Evolutionary conservation across 2,329 filamentous ascomycete genomes (phyloP), one percentile per base, ranked within the genome.

Genomic region (Microsporum audouinii): DNA sequence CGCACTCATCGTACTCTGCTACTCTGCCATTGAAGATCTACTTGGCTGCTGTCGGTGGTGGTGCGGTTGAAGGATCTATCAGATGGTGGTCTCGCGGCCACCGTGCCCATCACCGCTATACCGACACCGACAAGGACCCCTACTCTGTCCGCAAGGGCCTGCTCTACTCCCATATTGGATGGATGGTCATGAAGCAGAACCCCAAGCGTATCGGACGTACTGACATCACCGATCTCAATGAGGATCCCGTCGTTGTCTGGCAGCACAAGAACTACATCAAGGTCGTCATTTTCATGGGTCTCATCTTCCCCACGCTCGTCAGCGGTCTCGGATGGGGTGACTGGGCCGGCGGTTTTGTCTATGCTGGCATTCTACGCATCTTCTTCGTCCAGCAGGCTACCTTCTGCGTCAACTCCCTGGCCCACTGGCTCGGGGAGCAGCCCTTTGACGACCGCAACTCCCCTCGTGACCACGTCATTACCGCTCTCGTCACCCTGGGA

Each of bases 181-280:
- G 89, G 89, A 94, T 95, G 88, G 77, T 95, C 70, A 85, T 95
- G 82, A 92, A 92, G 82, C 89, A 95, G 78, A 92, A 95, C 79
- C 88, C 89, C 66, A 92, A 92, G 82, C 83, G 87, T 65, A 89
- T 90, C 69, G 90, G 90, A 70, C 88, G 89, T 64, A 91, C 88
- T 74, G 89, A 95, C 68, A 94, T 95, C 70, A 87, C 87, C 69
- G 89, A 95, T 70, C 79, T 95, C 67, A 94, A 94, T 77, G 88
- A 92, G 73, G 89, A 94, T 71, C 80, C 87, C 57, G 83, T 95
- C 63, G 89, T 95, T 47, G 83, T 91, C 68, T 94, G 87, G 87
- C 89, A 95, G 77, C 89, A 95, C 80, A 85, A 84, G 72, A 82
- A 95, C 80, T 95, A 90, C 78, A 80, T 94, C 74, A 89, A 89